Conservation (phyloP, 768 basidiomycete species). For the Termitomyces sp. region DNA sequence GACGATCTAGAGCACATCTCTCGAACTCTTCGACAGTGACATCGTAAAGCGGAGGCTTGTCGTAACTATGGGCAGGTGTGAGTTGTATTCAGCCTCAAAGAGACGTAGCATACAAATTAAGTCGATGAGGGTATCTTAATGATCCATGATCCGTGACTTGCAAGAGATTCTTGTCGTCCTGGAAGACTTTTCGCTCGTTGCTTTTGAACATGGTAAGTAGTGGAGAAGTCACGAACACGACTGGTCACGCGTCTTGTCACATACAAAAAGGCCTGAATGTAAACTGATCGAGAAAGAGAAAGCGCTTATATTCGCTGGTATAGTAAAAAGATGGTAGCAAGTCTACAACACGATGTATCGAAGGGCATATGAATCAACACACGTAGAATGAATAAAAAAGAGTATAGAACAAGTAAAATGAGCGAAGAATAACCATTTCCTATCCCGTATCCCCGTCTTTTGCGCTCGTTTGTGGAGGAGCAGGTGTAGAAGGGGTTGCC, state of each 20-base stretch:
- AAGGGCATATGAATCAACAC: constrained; percentile 1
- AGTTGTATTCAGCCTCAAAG: constrained; percentile 5
- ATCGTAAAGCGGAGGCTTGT: constrained; percentile 78
- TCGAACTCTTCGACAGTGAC: constrained; percentile 97
- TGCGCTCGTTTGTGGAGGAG: constrained; percentile 59
- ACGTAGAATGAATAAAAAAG: not conserved
- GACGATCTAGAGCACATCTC: constrained; percentile 79
- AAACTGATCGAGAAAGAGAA: not conserved
- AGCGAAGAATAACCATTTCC: constrained; percentile 8
- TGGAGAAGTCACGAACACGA: constrained; percentile 18
- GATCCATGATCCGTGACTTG: constrained; percentile 29
- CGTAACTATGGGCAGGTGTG: constrained; percentile 56
- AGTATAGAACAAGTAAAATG: not conserved
- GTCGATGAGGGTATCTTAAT: constrained; percentile 56
- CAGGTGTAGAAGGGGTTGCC: constrained; percentile 32
- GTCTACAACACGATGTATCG: constrained; percentile 3
- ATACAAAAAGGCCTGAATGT: not conserved
- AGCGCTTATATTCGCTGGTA: not conserved
- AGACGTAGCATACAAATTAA: constrained; percentile 68
- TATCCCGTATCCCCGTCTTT: constrained; percentile 79
- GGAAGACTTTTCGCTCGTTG: constrained; percentile 20
- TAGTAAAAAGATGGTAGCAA: constrained; percentile 6
- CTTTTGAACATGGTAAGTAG: constrained; percentile 32
- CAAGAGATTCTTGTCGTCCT: constrained; percentile 18
- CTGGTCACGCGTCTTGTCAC: constrained; percentile 17